Evolutionary conservation across 2,329 filamentous ascomycete genomes (phyloP), one percentile per base, ranked within the genome.

Genomic region (Cladosporium sp.): DNA sequence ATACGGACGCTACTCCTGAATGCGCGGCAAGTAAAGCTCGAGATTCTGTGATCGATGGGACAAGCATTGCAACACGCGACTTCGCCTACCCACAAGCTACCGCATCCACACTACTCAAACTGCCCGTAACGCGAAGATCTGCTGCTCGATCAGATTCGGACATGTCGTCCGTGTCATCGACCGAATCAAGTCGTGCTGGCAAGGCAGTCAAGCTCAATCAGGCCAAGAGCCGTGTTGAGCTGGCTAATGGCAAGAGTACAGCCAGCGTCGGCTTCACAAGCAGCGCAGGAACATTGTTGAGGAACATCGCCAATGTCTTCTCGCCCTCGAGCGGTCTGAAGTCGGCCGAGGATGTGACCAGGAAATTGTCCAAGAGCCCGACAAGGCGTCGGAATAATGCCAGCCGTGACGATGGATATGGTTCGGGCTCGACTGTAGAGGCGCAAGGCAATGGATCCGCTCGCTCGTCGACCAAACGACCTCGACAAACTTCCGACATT

Each of bases 161-260:
- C 24, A 15, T 32, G 10, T 53, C 50, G 3, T 54, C 37, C 17
- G 39, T 45, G 3, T 54, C 51, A 20, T 54, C 51, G 2, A 54
- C 51, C 9, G 51, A 54, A n/a, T 45, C 51, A 3, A 54, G 51
- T 32, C 39, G 51, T 34, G 51, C 51, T 20, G n/a, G 39, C 8
- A 45, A 54, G 25, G 37, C 36, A 19, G 25, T 35, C 37, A 35
- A 24, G 10, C 37, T 54, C 8, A 28, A 44, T 24, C 32, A 42
- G 4, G 51, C 12, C 2, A 54, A 45, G 3, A 17, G 4, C 12
- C 28, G 36, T 3, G 39, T 39, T 19, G 24, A 39, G 17, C 28
- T 39, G 51, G 35, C 32, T 6, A 22, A 10, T 3, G 25, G 36
- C 6, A 54, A 45, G 13, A 54, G 51, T 10, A 44, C 24, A 1